Evolutionary conservation across 2,329 filamentous ascomycete genomes (phyloP).

Genomic region (Penicillium sp.): DNA sequence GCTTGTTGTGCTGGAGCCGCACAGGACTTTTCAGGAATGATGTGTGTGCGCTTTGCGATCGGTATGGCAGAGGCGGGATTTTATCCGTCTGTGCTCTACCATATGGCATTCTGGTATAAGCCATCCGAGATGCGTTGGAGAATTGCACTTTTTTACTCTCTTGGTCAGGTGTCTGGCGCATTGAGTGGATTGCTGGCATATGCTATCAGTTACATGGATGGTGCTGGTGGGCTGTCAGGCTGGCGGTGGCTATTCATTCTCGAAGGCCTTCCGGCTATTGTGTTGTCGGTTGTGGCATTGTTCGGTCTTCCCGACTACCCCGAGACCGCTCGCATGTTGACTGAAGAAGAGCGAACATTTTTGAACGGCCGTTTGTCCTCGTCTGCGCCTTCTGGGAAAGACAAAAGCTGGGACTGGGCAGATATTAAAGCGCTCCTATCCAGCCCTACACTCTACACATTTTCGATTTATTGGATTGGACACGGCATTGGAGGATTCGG

Average conservation of each 20-base stretch:
- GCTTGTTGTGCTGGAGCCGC: slow-evolving; percentile 42
- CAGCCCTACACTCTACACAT: slow-evolving; percentile 45
- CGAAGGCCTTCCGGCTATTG: slow-evolving; percentile 37
- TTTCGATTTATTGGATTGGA: slow-evolving; percentile 45
- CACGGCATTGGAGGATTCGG: slow-evolving; percentile 51
- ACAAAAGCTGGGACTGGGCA: slow-evolving; percentile 38
- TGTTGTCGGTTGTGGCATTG: slow-evolving; percentile 20
- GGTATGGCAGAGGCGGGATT: slow-evolving; percentile 43
- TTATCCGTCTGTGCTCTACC: slow-evolving; percentile 40
- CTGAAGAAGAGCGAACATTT: slow-evolving; percentile 32
- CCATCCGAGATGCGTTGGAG: slow-evolving; percentile 40
- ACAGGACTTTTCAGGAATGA: slow-evolving; percentile 37
- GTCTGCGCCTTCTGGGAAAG: slow-evolving; percentile 33
- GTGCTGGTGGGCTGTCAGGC: slow-evolving; percentile 35
- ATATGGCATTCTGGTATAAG: slow-evolving; percentile 48
- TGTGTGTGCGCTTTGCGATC: slow-evolving; percentile 45
- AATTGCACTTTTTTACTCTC: slow-evolving; percentile 45
- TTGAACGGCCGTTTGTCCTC: slow-evolving; percentile 25
- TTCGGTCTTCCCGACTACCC: slow-evolving; percentile 26
- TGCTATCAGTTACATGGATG: slow-evolving; percentile 44
- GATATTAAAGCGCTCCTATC: slow-evolving; percentile 35
- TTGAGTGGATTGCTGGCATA: slow-evolving; percentile 42
- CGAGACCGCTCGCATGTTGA: slow-evolving; percentile 23
- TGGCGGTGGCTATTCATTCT: slow-evolving; percentile 47
- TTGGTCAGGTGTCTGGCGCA: slow-evolving; percentile 40